Evolutionary conservation across 345 rosid species (phyloP).

Genomic region (Turnera subulata): DNA sequence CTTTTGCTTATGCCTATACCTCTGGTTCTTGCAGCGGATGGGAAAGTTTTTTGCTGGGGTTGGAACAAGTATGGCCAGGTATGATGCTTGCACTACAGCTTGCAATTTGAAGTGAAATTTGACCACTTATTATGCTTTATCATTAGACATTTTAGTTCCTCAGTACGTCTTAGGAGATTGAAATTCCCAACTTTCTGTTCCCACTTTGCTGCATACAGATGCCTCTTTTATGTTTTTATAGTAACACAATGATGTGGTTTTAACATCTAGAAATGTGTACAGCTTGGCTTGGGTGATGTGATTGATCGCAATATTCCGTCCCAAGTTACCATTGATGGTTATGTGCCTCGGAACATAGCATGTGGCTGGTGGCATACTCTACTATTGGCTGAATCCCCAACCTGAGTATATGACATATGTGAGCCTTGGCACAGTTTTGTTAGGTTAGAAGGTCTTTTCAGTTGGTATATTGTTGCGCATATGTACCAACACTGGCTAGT

Average conservation of each 20-base stretch:
- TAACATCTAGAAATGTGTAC: conserved; percentile 28
- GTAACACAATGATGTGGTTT: background rate
- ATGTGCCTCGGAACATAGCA: conserved; percentile 54
- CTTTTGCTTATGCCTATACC: conserved; percentile 6
- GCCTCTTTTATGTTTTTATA: background rate
- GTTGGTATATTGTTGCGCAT: conserved; percentile 18
- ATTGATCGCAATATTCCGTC: conserved; percentile 79
- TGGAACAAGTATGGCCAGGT: conserved; percentile 99
- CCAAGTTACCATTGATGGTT: conserved; percentile 57
- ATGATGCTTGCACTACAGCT: conserved; percentile 2
- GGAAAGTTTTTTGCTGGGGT: conserved; percentile 88
- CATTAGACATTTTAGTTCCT: too few relatives aligned
- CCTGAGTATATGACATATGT: conserved; percentile 29
- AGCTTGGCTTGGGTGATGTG: conserved; percentile 94
- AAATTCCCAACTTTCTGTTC: too few relatives aligned
- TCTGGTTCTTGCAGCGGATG: conserved; percentile 53
- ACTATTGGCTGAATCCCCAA: conserved; percentile 60
- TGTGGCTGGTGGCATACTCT: conserved; percentile 99
- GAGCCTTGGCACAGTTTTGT: conserved; percentile 49
- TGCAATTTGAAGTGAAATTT: too few relatives aligned
- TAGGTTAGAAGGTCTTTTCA: conserved; percentile 40
- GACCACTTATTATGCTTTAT: too few relatives aligned
- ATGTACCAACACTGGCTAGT: conserved; percentile 12
- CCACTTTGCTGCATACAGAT: background rate
- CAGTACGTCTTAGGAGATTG: too few relatives aligned